Base-by-base conservation (phyloP, 352 stramenopile species). In the Globisporangium abappressorium region DNA sequence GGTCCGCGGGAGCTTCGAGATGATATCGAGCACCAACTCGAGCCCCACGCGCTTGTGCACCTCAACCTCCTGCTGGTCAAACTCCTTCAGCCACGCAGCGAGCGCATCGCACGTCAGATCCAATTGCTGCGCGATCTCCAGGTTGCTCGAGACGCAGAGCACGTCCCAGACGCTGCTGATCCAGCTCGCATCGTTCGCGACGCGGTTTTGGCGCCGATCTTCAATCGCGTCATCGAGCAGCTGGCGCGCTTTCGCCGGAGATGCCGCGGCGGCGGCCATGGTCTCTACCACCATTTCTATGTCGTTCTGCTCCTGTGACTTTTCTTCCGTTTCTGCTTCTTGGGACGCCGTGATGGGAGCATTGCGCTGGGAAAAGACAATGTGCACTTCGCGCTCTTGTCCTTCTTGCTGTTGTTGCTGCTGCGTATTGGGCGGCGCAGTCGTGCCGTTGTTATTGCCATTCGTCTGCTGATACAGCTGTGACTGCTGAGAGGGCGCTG, bases 71-170 rank as follows among this genome's bases (percentile, higher is more conserved):
- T 57, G 55, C 0, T 49, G 47, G 20, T 67, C 57, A 3, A 70
- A 28, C 9, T 61, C 55, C 4, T 70, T 76, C 26, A 74, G 55
- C 80, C 80, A 87, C 15, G 59, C 70, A 0, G 65, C 76, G 18
- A 85, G 59, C 47, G 80, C 78, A 51, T 82, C 72, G 22, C 74
- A 68, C 30, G 74, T 77, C 36, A 76, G 7, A 22, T 87, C 81
- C 20, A 87, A 33, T 9, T 73, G 69, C 65, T 76, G 80, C 3
- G 65, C 64, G 20, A 85, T 22, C 62, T 85, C 80, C 30, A 74
- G 61, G 18, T 64, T 62, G 43, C 57, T 63, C 12, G 71, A 65
- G 9, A 80, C 78, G 5, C 78, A 60, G 15, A 88, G 64, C 47
- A 30, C 57, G 11, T 70, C 36, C 72, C 70, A 83, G 15, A 88